These are phyloP conservation scores for Gossypium trilobum DNA, from an alignment of 441 rosid genomes.

Conservation along the genomic window DNA sequence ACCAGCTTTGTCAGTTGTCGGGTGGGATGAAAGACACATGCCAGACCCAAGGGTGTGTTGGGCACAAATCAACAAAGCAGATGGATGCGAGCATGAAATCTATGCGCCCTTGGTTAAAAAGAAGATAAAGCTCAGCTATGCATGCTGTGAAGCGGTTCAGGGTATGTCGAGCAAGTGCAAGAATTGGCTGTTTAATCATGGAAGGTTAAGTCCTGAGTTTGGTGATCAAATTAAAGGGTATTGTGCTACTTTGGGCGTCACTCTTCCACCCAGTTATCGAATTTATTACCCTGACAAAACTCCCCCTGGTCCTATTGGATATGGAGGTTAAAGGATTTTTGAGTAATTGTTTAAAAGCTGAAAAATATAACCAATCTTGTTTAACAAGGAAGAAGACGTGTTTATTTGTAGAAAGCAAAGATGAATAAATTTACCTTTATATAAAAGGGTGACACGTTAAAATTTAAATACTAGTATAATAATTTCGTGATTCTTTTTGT, in stretches of 20 bases:
- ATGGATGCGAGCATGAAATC: not conserved
- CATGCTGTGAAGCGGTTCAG: not conserved
- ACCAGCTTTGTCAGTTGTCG: slow-evolving; percentile 3
- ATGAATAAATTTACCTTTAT: not conserved
- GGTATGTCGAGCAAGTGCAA: not conserved
- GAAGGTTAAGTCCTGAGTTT: not conserved
- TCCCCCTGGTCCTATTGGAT: not conserved
- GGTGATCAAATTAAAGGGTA: not conserved
- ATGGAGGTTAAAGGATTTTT: not conserved
- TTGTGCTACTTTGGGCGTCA: not conserved
- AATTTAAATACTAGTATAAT: not conserved
- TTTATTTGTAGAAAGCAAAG: not conserved
- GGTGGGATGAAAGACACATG: not conserved
- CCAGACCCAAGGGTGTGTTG: not conserved
- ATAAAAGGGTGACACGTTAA: not conserved
- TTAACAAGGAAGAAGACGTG: not conserved
- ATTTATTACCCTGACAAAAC: not conserved
- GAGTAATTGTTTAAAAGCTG: not conserved
- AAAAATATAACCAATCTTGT: not conserved
- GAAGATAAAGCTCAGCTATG: not conserved
- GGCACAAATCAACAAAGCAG: not conserved
- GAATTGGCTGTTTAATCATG: not conserved
- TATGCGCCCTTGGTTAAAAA: not conserved
- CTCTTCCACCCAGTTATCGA: not conserved
- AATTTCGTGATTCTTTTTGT: no score